These are phyloP conservation scores for Diphasiastrum complanatum DNA, from an alignment of 83 land plant species.

Conservation along the genomic window DNA sequence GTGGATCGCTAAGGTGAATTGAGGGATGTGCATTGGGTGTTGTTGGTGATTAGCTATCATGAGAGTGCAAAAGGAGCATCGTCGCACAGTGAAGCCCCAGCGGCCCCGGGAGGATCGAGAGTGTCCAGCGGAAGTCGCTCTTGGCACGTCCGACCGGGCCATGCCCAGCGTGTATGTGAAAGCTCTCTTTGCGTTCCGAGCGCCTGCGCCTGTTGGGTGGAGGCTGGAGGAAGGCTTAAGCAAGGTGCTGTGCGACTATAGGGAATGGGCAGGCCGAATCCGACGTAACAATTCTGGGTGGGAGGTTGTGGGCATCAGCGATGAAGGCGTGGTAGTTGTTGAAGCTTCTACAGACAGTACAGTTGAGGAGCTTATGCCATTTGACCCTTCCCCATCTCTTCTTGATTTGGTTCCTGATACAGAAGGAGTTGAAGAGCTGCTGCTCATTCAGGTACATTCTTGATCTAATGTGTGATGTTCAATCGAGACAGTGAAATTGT, in stretches of 20 bases:
- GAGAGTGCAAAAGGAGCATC: too few relatives aligned
- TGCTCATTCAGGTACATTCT: constrained; percentile 3
- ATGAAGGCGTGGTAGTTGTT: not conserved
- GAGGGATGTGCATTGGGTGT: too few relatives aligned
- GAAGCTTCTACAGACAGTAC: not conserved
- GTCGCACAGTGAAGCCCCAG: too few relatives aligned
- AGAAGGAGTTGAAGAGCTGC: constrained; percentile 2
- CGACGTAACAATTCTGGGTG: not conserved
- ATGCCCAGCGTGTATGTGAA: not conserved
- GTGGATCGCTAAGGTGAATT: too few relatives aligned
- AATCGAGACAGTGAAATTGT: too few relatives aligned
- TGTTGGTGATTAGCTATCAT: too few relatives aligned
- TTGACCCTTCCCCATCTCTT: not conserved
- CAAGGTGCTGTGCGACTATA: not conserved
- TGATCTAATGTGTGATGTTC: too few relatives aligned
- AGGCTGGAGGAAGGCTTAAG: not conserved
- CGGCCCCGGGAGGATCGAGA: too few relatives aligned
- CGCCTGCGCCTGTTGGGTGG: not conserved
- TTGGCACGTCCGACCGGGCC: not conserved
- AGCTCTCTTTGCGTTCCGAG: not conserved
- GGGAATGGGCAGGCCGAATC: not conserved
- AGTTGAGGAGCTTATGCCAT: not conserved
- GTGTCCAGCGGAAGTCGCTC: too few relatives aligned
- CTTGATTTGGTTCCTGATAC: not conserved
- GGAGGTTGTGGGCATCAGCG: not conserved